phyloP scores from a whole-genome alignment of 2,329 filamentous ascomycete genomes.

The Trichoderma afroharzianum region DNA sequence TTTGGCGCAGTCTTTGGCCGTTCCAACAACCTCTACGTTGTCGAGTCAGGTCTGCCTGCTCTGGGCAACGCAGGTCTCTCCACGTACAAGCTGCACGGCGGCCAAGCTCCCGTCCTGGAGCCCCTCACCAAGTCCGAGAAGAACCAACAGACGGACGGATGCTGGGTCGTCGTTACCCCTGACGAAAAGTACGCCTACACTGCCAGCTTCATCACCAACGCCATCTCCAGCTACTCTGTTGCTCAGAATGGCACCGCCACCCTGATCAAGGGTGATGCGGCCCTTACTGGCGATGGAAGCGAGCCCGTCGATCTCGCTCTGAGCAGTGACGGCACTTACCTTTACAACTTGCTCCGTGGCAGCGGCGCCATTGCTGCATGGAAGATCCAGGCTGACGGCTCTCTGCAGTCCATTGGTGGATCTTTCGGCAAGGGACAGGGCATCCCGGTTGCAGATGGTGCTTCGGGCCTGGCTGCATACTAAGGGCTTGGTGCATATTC shows the following conservation, averaged over 20 bases:
- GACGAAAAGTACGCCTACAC: constrained; percentile 21
- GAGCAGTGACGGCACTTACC: constrained; percentile 21
- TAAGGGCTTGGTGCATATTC: neutral
- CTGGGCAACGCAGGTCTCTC: constrained; percentile 19
- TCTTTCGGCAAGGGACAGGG: constrained; percentile 21
- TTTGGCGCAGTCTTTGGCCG: constrained; percentile 19
- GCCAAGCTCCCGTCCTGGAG: constrained; percentile 15
- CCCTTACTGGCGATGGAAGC: constrained; percentile 19
- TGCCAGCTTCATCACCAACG: constrained; percentile 22
- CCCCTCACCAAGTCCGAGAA: constrained; percentile 20
- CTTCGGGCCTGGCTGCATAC: constrained; percentile 19
- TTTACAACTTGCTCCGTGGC: constrained; percentile 25
- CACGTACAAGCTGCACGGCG: constrained; percentile 19
- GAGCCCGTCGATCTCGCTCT: constrained; percentile 22
- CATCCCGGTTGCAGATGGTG: constrained; percentile 17
- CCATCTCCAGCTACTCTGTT: constrained; percentile 22
- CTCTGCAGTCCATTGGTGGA: constrained; percentile 20
- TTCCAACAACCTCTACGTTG: constrained; percentile 17
- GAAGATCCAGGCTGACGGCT: constrained; percentile 22
- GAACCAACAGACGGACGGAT: constrained; percentile 21
- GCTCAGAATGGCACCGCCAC: constrained; percentile 18
- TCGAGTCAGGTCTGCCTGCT: constrained; percentile 20
- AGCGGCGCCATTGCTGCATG: constrained; percentile 20
- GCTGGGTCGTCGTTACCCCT: constrained; percentile 23
- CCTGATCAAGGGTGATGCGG: constrained; percentile 20